phyloP scores from a whole-genome alignment of 2,329 filamentous ascomycete genomes.

The Thielaviopsis ethacetica region DNA sequence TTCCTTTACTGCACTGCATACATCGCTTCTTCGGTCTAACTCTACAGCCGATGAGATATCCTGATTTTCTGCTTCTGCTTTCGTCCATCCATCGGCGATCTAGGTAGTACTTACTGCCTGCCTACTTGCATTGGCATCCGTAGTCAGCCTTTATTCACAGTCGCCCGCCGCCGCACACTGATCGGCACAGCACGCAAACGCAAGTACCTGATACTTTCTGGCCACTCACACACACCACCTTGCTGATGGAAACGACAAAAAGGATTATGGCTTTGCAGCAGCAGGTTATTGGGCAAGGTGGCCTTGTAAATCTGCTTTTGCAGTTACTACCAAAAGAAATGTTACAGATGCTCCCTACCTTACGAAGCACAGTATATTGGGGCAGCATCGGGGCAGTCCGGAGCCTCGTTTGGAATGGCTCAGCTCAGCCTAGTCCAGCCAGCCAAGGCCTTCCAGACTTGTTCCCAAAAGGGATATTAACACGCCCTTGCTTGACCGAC shows the following conservation, averaged over 20 bases:
- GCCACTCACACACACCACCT: no score
- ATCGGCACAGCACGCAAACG: background rate
- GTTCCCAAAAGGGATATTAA: constrained; percentile 4
- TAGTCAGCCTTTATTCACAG: no score
- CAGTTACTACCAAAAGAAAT: background rate
- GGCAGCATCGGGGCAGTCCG: background rate
- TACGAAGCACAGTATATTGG: no score
- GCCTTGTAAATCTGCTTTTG: background rate
- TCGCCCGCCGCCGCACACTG: no score
- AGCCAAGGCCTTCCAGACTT: background rate
- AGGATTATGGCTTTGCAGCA: background rate
- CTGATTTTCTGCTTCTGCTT: background rate
- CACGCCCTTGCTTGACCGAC: background rate
- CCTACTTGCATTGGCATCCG: no score
- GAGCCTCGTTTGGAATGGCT: background rate
- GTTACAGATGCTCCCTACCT: background rate
- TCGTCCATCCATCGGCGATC: background rate
- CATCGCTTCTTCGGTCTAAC: background rate
- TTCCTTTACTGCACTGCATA: no score
- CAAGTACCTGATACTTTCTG: no score
- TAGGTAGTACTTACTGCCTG: background rate
- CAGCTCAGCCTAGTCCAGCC: background rate
- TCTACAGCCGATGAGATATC: background rate
- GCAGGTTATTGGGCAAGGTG: no score
- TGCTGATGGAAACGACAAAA: no score